Base-by-base conservation (phyloP, 257 asterid genomes). In the Knoxia roxburghii region DNA sequence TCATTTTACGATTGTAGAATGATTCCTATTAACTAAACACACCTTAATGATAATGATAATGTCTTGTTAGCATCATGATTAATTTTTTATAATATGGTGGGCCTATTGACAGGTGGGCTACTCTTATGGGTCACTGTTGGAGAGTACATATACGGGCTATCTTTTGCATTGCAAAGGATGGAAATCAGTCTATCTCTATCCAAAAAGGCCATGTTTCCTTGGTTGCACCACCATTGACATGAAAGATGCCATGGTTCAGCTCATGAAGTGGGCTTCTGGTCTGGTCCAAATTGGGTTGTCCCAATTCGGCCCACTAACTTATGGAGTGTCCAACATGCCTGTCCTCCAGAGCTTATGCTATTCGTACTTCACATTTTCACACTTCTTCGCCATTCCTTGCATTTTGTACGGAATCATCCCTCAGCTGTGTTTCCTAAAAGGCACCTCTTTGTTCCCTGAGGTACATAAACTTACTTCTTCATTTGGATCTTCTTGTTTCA, bases 41-140 rank as follows among this genome's bases (percentile, higher is more conserved):
- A n/a, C n/a, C n/a, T n/a, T n/a, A n/a, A n/a, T n/a, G n/a, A n/a
- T n/a, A n/a, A n/a, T n/a, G n/a, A n/a, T n/a, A n/a, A n/a, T n/a
- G n/a, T n/a, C n/a, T n/a, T n/a, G n/a, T n/a, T n/a, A n/a, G n/a
- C n/a, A n/a, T n/a, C n/a, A n/a, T n/a, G n/a, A n/a, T n/a, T n/a
- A n/a, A n/a, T n/a, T n/a, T n/a, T n/a, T n/a, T n/a, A n/a, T n/a
- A n/a, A n/a, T n/a, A n/a, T n/a, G n/a, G n/a, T n/a, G n/a, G n/a
- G n/a, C n/a, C n/a, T n/a, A n/a, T 51, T 66, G 18, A 45, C 87
- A 90, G 97, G 81, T 87, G 5, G 97, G 97, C 2, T 90, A 90
- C 71, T 86, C 91, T 1, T 90, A 90, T 50, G 87, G 76, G 7
- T 63, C 89, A 61, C 62, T 90, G 70, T 68, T 87, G 58, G 96